A percentile compares a stretch with the other conserved stretches of the same genome.
These are phyloP conservation scores for Myochromella boudieri DNA, from an alignment of 768 basidiomycete species.

Conservation along the genomic window DNA sequence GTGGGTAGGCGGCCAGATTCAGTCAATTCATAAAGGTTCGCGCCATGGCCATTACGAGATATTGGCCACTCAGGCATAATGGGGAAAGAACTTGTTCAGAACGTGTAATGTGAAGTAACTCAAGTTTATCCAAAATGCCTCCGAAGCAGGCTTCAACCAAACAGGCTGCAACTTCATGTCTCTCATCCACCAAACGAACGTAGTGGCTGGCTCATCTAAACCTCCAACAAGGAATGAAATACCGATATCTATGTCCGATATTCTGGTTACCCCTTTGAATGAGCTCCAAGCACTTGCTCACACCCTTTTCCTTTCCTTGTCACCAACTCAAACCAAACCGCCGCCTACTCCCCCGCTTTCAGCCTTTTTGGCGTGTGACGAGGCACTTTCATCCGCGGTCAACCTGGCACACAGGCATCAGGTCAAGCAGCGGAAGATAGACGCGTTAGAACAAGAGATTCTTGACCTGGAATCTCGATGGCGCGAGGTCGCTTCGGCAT, in stretches of 20 bases:
- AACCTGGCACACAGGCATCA: conserved; percentile 71
- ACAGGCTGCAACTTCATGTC: conserved; percentile 12
- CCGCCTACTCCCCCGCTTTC: conserved; percentile 59
- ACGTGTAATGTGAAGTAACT: too few relatives aligned
- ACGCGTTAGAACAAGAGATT: conserved; percentile 70
- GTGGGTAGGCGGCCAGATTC: conserved; percentile 38
- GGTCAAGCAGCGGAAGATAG: conserved; percentile 72
- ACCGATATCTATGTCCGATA: conserved; percentile 54
- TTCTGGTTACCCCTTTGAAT: conserved; percentile 61
- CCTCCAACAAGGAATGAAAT: conserved; percentile 9
- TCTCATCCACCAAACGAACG: conserved; percentile 6
- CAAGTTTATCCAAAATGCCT: too few relatives aligned
- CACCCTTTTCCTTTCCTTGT: conserved; percentile 70
- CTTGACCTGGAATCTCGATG: conserved; percentile 64
- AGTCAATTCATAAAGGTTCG: conserved; percentile 45
- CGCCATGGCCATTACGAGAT: conserved; percentile 27
- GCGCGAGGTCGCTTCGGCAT: conserved; percentile 63
- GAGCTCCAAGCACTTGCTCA: conserved; percentile 64
- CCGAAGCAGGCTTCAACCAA: conserved; percentile 13
- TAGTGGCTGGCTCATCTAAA: conserved; percentile 11
- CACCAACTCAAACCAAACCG: conserved; percentile 62
- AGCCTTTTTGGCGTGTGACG: conserved; percentile 64
- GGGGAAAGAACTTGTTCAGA: too few relatives aligned
- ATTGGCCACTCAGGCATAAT: too few relatives aligned
- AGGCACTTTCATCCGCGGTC: conserved; percentile 63